phyloP scores from a whole-genome alignment of 2,329 filamentous ascomycete genomes.

The Juglanconis juglandina region DNA sequence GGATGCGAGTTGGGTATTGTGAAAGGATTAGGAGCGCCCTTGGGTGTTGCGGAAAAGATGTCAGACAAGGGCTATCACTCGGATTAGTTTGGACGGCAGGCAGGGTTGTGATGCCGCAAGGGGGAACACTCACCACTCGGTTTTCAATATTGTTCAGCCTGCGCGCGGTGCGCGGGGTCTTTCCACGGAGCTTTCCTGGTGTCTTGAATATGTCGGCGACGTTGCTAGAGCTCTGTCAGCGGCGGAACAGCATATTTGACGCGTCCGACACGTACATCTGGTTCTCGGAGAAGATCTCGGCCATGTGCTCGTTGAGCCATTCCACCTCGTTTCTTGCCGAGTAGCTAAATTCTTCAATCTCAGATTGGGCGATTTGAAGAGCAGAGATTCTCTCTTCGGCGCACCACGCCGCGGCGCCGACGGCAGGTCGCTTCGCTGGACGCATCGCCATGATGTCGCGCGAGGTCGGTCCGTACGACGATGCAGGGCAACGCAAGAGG shows the following conservation, averaged over 20 bases:
- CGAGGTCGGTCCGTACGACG: not conserved
- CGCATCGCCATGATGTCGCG: constrained; percentile 39
- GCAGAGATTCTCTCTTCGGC: constrained; percentile 78
- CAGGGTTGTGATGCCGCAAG: not conserved
- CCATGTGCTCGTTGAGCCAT: constrained; percentile 99
- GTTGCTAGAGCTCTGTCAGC: constrained; percentile 54
- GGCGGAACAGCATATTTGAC: not conserved
- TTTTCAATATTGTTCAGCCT: constrained; percentile 57
- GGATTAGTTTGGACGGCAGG: constrained; percentile 25
- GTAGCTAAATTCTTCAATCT: constrained; percentile 90
- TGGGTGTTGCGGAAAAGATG: constrained; percentile 54
- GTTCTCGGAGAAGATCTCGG: constrained; percentile 82
- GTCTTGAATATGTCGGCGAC: constrained; percentile 96
- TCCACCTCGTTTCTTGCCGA: constrained; percentile 91
- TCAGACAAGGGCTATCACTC: constrained; percentile 53
- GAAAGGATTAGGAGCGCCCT: constrained; percentile 53
- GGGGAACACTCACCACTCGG: constrained; percentile 54
- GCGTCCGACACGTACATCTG: constrained; percentile 64
- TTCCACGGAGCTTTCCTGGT: constrained; percentile 76
- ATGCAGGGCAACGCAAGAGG: constrained; percentile 2
- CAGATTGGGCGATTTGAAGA: constrained; percentile 69
- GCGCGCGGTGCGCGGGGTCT: constrained; percentile 70
- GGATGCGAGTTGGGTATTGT: constrained; percentile 45
- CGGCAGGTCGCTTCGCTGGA: constrained; percentile 54
- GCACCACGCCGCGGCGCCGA: constrained; percentile 84